Percentiles rank a stretch among this genome's conserved stretches.
Conservation (phyloP, 179 eudicot genomes). For the Spergularia azorica region DNA sequence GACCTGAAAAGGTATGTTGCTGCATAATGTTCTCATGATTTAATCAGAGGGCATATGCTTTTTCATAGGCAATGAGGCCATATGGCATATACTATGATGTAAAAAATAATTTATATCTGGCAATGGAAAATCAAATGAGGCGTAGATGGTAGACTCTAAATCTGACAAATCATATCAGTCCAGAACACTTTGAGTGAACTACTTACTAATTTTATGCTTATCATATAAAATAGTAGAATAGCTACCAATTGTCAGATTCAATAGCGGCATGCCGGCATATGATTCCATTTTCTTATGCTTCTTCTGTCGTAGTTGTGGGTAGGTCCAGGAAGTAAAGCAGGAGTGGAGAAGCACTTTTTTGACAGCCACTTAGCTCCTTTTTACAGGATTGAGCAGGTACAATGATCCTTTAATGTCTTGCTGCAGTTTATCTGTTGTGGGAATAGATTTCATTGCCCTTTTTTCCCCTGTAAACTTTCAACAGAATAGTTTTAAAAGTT, state of each 20-base stretch:
- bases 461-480: too few relatives aligned
- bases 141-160: too few relatives aligned
- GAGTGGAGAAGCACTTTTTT: conserved; percentile 80
- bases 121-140: neutral
- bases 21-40: neutral
- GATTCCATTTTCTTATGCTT: conserved; percentile 13
- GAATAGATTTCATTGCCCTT: too few relatives aligned
- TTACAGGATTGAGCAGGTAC: conserved; percentile 97
- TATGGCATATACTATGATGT: neutral
- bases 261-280: neutral
- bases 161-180: neutral
- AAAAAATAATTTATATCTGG: neutral
- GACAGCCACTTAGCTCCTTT: conserved; percentile 96
- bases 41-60: neutral
- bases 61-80: neutral
- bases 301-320: conserved; percentile 81
- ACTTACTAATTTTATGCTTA: too few relatives aligned
- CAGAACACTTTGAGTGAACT: neutral
- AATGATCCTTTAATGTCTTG: neutral
- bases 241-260: neutral
- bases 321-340: conserved; percentile 93
- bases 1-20: conserved; percentile 84
- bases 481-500: neutral
- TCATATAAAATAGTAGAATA: neutral
- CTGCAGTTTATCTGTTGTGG: too few relatives aligned